These are phyloP conservation scores for Phylloboletellus chloephorus DNA, from an alignment of 1,284 basidiomycete genomes.

Conservation along the genomic window DNA sequence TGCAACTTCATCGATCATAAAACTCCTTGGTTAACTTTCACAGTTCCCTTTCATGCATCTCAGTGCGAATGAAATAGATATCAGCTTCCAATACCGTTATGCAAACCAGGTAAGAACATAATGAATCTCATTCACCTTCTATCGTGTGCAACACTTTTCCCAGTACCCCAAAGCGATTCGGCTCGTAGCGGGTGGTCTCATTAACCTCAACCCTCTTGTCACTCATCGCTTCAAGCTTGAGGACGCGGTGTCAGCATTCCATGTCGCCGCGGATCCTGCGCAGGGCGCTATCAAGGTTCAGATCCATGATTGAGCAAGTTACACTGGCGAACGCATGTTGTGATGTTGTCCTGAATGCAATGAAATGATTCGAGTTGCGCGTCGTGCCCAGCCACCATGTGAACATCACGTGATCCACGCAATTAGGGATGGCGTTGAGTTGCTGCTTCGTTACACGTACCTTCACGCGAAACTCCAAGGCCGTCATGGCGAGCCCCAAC, in stretches of 20 bases:
- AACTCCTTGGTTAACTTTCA: conserved; percentile 4
- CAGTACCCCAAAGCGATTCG: conserved; percentile 80
- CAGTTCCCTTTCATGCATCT: conserved; percentile 68
- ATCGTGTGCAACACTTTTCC: neutral
- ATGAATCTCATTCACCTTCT: neutral
- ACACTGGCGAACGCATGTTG: neutral
- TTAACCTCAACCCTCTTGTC: conserved; percentile 76
- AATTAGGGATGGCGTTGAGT: conserved; percentile 5
- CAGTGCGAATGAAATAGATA: conserved; percentile 60
- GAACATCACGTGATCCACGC: conserved; percentile 21
- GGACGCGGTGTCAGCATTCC: conserved; percentile 74
- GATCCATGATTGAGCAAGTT: conserved; percentile 41
- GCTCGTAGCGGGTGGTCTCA: conserved; percentile 65
- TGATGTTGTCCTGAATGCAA: neutral
- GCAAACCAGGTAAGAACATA: conserved; percentile 45
- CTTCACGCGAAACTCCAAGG: conserved; percentile 7
- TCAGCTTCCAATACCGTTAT: conserved; percentile 61
- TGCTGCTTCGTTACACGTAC: conserved; percentile 2
- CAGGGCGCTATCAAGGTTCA: conserved; percentile 66
- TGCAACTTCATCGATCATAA: neutral
- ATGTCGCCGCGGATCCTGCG: conserved; percentile 63
- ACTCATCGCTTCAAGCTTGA: conserved; percentile 80
- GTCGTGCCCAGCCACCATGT: neutral
- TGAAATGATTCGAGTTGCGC: neutral
- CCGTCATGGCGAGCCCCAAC: conserved; percentile 30